These are phyloP conservation scores for Fusarium sp. DNA, from an alignment of 2,329 filamentous ascomycete genomes.

Conservation along the genomic window DNA sequence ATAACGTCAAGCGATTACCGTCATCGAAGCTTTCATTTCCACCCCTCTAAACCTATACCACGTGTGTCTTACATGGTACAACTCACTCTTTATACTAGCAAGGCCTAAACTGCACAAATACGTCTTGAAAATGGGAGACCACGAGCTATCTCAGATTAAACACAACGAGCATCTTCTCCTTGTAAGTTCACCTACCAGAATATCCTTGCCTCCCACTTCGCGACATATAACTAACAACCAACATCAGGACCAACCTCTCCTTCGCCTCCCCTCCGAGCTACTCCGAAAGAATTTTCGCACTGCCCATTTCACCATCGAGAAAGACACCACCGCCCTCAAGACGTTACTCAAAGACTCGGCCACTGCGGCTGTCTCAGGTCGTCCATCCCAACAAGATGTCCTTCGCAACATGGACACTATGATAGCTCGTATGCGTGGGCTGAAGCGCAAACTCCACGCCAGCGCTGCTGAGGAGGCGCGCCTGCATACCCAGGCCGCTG, in stretches of 20 bases:
- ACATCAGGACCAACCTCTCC: constrained; percentile 86
- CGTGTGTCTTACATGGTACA: not conserved
- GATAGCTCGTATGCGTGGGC: constrained; percentile 83
- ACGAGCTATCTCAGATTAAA: constrained; percentile 75
- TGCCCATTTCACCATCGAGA: constrained; percentile 81
- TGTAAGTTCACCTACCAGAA: constrained; percentile 56
- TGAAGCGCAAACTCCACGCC: constrained; percentile 87
- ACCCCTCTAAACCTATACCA: not conserved
- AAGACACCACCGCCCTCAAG: constrained; percentile 73
- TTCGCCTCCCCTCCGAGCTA: constrained; percentile 92
- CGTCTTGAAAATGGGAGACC: constrained; percentile 65
- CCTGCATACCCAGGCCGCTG: constrained; percentile 80
- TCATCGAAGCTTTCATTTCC: constrained; percentile 13
- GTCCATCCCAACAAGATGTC: constrained; percentile 75
- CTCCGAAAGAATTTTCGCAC: constrained; percentile 94
- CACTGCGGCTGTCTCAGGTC: constrained; percentile 74
- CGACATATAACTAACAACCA: constrained; percentile 52
- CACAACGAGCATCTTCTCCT: constrained; percentile 82
- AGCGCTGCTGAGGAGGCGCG: constrained; percentile 83
- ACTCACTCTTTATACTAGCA: not conserved
- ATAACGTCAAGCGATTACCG: constrained; percentile 42
- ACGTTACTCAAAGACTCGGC: constrained; percentile 72
- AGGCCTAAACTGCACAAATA: not conserved
- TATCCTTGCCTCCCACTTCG: constrained; percentile 14
- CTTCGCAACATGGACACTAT: constrained; percentile 86